Evolutionary conservation across 257 asterid genomes (phyloP).

Genomic region (Solanum chiquidenum): DNA sequence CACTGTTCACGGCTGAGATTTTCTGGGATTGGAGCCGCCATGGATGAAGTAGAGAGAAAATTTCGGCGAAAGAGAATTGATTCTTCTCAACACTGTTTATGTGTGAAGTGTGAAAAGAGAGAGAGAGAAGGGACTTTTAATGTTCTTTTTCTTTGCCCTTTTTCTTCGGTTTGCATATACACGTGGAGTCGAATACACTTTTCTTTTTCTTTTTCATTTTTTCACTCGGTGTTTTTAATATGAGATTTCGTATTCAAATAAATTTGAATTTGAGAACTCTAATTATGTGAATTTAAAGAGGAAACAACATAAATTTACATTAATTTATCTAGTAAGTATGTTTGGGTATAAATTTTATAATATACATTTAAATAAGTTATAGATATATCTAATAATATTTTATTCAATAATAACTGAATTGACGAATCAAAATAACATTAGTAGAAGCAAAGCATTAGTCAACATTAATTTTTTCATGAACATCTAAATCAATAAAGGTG

Average conservation of each 20-base stretch:
- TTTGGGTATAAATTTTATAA: too few relatives aligned
- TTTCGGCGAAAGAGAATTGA: neutral
- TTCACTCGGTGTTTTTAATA: fast-evolving
- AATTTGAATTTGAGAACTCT: too few relatives aligned
- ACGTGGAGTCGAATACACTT: neutral
- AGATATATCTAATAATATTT: too few relatives aligned
- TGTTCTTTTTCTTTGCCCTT: neutral
- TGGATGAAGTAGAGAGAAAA: neutral
- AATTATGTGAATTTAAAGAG: too few relatives aligned
- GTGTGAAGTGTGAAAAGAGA: neutral
- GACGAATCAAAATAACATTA: too few relatives aligned
- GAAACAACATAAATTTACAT: too few relatives aligned
- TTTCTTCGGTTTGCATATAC: neutral
- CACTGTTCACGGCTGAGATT: conserved; percentile 31
- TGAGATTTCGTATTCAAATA: fast-evolving
- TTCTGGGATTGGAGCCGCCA: conserved; percentile 21
- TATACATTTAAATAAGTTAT: too few relatives aligned
- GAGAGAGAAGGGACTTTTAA: neutral
- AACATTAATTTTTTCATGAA: too few relatives aligned
- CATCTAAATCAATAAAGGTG: too few relatives aligned
- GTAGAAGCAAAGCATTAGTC: neutral
- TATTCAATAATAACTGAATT: too few relatives aligned
- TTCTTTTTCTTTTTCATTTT: too few relatives aligned
- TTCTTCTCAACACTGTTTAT: neutral
- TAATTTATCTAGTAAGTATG: too few relatives aligned